Base-by-base conservation (phyloP, 1,284 basidiomycete species). In the Takashimella tepidaria region DNA sequence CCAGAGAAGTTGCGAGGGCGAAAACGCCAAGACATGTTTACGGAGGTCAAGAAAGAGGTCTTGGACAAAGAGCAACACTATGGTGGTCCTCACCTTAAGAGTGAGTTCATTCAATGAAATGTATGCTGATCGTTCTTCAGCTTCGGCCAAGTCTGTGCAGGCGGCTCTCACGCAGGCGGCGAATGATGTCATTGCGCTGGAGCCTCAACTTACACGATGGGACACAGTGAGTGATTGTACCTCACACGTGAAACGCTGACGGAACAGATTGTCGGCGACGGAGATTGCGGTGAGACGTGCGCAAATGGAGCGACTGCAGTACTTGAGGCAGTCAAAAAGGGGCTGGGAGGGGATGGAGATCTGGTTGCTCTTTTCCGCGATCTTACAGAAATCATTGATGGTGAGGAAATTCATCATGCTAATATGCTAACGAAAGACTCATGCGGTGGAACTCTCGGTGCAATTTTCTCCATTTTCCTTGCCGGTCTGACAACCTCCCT, bases 191-290 rank as follows among this genome's bases (percentile, higher is more conserved):
- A 60, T 73, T n/a, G 64, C 63, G 1, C 60, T 70, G 19, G 78
- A 79, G 64, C 77, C 78, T 0, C 68, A 73, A 44, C 60, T 79
- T 37, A 79, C 78, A 6, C 64, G 70, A 56, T 78, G 76, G 70
- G 78, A 79, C 61, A 79, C 78, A 4, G 68, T 68, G 37, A 59
- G 68, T 61, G 6, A 57, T 60, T 66, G 25, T 63, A 63, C 13
- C 13, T 41, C 16, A 41, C 5, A 31, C 25, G 21, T 41, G 19
- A 49, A n/a, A n/a, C n/a, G 31, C 31, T 37, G 31, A 37, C 16
- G 20, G 19, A n/a, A n/a, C 25, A 55, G 53, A 58, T 64, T 27
- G 62, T 64, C 25, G 73, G 73, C 23, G 73, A 75, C 58, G 73
- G 73, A 8, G 73, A 75, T 55, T 75, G 73, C 48, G 73, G 73